A percentile compares a stretch with the other conserved stretches of the same genome.
Conservation (phyloP, 495 filamentous ascomycete genomes). For the Penicillium cinerascens region DNA sequence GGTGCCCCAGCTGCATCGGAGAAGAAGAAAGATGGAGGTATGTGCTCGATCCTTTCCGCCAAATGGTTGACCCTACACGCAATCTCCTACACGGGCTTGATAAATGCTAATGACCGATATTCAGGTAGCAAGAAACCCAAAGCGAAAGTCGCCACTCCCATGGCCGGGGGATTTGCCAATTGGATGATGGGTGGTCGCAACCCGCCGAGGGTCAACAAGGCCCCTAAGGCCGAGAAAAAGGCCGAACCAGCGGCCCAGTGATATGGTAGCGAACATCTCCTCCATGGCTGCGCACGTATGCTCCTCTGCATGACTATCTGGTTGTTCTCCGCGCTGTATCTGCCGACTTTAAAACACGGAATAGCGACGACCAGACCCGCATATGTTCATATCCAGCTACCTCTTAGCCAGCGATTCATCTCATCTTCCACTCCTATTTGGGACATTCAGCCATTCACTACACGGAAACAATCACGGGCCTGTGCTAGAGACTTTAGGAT, state of each 20-base stretch:
- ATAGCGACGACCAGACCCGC: background rate
- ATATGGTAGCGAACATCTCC: background rate
- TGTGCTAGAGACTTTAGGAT: background rate
- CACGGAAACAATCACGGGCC: background rate
- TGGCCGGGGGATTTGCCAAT: slow-evolving; percentile 31
- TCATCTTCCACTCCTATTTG: background rate
- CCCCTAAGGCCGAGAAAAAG: slow-evolving; percentile 17
- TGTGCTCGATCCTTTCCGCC: background rate
- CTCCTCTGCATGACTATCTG: background rate
- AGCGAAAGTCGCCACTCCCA: background rate
- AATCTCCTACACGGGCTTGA: background rate
- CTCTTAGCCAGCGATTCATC: background rate
- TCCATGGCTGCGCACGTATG: background rate
- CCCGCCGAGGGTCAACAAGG: slow-evolving; percentile 26
- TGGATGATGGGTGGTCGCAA: slow-evolving; percentile 40
- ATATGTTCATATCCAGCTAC: too few species aligned
- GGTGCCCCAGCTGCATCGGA: slow-evolving; percentile 21
- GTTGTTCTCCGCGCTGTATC: background rate
- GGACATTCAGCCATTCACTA: background rate
- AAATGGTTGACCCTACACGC: too few species aligned
- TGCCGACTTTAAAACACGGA: background rate
- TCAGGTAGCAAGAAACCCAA: slow-evolving; percentile 30
- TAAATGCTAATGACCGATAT: slow-evolving; percentile 4
- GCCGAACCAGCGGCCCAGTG: slow-evolving; percentile 10
- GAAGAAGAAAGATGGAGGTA: slow-evolving; percentile 37